These are phyloP conservation scores for Magnaporthales sp. DNA, from an alignment of 2,329 filamentous ascomycete species.

Conservation along the genomic window DNA sequence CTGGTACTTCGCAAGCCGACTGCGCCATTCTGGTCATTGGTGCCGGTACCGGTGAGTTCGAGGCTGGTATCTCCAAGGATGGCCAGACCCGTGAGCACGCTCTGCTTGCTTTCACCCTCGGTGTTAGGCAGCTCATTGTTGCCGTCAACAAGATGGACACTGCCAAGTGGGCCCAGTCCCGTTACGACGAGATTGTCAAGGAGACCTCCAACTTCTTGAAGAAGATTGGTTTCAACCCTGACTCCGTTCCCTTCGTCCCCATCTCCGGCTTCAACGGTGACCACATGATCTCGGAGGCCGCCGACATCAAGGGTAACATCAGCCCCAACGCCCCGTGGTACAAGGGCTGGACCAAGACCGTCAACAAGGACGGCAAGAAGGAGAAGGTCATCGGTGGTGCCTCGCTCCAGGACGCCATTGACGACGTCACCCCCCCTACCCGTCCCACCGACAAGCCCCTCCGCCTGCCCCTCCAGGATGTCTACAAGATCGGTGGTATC, in stretches of 20 bases:
- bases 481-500: conserved; percentile 99
- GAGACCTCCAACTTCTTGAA: conserved; percentile 99
- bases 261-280: conserved; percentile 99
- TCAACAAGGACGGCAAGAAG: conserved; percentile 69
- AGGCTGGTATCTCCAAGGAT: conserved; percentile 99
- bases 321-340: conserved; percentile 98
- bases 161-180: conserved; percentile 92
- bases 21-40: conserved; percentile 99
- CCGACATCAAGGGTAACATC: conserved; percentile 3
- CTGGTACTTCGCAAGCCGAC: conserved; percentile 99
- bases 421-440: conserved; percentile 84
- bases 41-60: conserved; percentile 99
- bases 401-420: conserved; percentile 98
- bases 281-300: conserved; percentile 79
- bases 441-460: conserved; percentile 99
- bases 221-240: conserved; percentile 99
- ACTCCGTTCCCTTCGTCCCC: conserved; percentile 95
- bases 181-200: conserved; percentile 99
- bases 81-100: conserved; percentile 99
- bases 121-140: conserved; percentile 99
- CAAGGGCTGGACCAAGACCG: conserved; percentile 99
- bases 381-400: conserved; percentile 58
- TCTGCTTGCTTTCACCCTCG: conserved; percentile 98
- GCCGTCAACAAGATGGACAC: conserved; percentile 99
- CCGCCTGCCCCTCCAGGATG: conserved; percentile 99